Evolutionary conservation across 2,329 filamentous ascomycete species (phyloP).

Genomic region (Pseudogymnoascus sp.): DNA sequence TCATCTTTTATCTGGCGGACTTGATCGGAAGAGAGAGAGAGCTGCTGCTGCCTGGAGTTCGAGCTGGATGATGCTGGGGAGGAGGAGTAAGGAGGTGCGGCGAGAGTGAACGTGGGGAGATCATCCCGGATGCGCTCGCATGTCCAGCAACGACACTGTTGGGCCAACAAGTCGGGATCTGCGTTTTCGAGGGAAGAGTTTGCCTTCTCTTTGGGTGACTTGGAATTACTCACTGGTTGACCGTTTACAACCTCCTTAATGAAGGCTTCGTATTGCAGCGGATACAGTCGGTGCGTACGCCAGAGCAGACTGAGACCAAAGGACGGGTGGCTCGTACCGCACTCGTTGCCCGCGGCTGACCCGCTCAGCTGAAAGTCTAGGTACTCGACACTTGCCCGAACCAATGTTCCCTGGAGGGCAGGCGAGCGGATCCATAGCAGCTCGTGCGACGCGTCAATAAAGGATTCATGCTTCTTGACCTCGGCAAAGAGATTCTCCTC

Average conservation of each 20-base stretch:
- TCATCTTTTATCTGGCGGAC: constrained; percentile 10
- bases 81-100: neutral
- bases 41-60: constrained; percentile 1
- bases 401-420: neutral
- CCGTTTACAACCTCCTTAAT: neutral
- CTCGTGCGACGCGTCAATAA: neutral
- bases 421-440: neutral
- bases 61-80: neutral
- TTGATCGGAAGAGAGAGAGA: constrained; percentile 8
- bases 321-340: neutral
- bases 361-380: neutral
- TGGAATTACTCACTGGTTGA: neutral
- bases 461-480: neutral
- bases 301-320: constrained; percentile 11
- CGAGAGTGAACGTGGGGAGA: constrained; percentile 5
- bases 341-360: neutral
- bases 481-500: neutral
- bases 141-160: constrained; percentile 11
- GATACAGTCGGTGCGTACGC: constrained; percentile 11
- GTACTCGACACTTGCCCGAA: constrained; percentile 4
- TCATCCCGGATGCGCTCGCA: constrained; percentile 15
- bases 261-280: constrained; percentile 10
- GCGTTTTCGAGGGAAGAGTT: neutral
- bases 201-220: neutral
- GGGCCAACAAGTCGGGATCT: neutral